Evolutionary conservation across 2,329 filamentous ascomycete species (phyloP).

Genomic region (Aspergillus fumigatus): DNA sequence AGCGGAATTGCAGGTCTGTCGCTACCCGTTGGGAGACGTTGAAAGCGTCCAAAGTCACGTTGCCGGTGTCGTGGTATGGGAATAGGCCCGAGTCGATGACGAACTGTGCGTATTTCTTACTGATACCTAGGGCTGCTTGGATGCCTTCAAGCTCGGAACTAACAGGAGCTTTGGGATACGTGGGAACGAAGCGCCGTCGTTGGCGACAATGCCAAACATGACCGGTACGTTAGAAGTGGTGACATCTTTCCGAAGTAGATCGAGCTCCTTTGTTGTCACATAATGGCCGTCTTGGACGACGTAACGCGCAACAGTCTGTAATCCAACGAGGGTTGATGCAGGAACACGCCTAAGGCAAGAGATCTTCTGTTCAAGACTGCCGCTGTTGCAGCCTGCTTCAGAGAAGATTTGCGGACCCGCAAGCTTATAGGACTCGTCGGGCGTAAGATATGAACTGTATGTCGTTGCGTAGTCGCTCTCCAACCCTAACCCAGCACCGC

Average conservation of each 20-base stretch:
- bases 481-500: conserved; percentile 53
- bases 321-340: conserved; percentile 7
- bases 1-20: conserved; percentile 56
- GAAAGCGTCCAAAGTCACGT: conserved; percentile 52
- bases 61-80: conserved; percentile 45
- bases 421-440: conserved; percentile 47
- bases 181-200: conserved; percentile 55
- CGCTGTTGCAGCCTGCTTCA: conserved; percentile 49
- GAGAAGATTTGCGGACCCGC: conserved; percentile 48
- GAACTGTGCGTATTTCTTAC: conserved; percentile 36
- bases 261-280: conserved; percentile 48
- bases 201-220: conserved; percentile 52
- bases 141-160: conserved; percentile 42
- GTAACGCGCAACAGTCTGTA: conserved; percentile 33
- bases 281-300: conserved; percentile 57
- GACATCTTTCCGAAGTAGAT: conserved; percentile 40
- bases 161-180: conserved; percentile 44
- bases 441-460: conserved; percentile 54
- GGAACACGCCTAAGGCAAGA: conserved; percentile 50
- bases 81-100: conserved; percentile 48
- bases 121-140: conserved; percentile 43
- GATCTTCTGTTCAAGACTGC: conserved; percentile 44
- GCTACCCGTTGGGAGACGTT: conserved; percentile 52
- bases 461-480: conserved; percentile 52
- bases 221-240: conserved; percentile 49